These are phyloP conservation scores for Keqinozyma sinolaborantium DNA, from an alignment of 1,139 yeast genomes.

Conservation along the genomic window DNA sequence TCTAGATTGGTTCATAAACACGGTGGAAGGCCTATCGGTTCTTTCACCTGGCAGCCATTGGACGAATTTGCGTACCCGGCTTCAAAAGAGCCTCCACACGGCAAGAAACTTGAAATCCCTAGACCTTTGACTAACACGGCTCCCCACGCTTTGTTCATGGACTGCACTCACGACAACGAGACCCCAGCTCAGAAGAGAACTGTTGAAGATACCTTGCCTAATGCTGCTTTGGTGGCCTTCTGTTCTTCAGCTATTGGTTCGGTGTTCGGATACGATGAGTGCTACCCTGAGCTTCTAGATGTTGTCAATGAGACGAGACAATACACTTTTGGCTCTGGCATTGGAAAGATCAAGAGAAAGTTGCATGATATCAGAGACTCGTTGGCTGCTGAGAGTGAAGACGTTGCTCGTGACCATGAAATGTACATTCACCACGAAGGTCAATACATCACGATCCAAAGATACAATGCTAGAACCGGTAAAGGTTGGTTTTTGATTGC, in stretches of 20 bases:
- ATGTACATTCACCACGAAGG: conserved; percentile 95
- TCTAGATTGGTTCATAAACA: conserved; percentile 85
- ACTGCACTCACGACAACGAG: conserved; percentile 95
- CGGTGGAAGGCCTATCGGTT: conserved; percentile 95
- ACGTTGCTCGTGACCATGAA: conserved; percentile 71
- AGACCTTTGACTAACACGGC: conserved; percentile 59
- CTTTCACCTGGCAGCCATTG: conserved; percentile 72
- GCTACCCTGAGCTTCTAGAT: conserved; percentile 76
- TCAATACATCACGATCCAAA: conserved; percentile 85
- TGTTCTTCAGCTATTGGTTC: conserved; percentile 95
- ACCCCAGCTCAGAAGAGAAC: conserved; percentile 87
- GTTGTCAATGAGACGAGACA: conserved; percentile 75
- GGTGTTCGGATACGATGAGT: conserved; percentile 91
- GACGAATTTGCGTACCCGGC: conserved; percentile 71
- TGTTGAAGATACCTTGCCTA: conserved; percentile 89
- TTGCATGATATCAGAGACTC: conserved; percentile 56
- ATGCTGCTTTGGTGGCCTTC: conserved; percentile 89
- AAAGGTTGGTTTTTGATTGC: conserved; percentile 88
- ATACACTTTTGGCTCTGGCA: conserved; percentile 65
- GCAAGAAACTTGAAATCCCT: conserved; percentile 52
- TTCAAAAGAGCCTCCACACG: conserved; percentile 29
- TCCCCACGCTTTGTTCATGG: conserved; percentile 95
- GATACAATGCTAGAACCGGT: conserved; percentile 81
- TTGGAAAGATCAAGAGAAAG: conserved; percentile 63
- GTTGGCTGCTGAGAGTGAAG: conserved; percentile 64